A percentile compares a stretch with the other conserved stretches of the same genome.
phyloP scores from a whole-genome alignment of 495 filamentous ascomycete genomes.

The Schizothecium vesticola region DNA sequence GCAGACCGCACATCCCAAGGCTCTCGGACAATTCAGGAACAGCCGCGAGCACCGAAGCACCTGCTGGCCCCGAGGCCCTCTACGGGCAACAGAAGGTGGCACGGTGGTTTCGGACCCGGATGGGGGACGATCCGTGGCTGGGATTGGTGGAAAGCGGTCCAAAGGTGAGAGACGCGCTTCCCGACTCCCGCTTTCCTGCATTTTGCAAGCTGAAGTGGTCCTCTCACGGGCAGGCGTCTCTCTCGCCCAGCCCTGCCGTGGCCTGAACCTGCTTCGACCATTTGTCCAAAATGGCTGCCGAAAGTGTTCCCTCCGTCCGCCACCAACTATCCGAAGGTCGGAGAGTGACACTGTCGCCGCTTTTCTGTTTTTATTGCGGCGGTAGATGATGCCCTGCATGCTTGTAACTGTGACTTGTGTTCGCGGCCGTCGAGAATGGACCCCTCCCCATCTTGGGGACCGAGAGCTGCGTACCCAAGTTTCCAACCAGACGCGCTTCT shows the following conservation, averaged over 20 bases:
- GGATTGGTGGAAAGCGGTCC: background rate
- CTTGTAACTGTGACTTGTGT: background rate
- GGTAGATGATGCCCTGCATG: background rate
- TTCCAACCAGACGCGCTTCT: no score
- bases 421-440: no score
- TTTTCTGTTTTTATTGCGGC: background rate
- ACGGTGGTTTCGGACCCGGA: background rate
- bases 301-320: background rate
- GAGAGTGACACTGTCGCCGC: background rate
- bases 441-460: background rate
- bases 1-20: no score
- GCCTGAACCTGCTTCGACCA: background rate
- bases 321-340: background rate
- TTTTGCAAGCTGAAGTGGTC: background rate
- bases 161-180: background rate
- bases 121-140: background rate
- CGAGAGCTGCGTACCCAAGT: background rate
- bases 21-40: background rate
- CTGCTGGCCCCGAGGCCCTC: no score
- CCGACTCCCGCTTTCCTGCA: background rate
- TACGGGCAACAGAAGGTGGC: no score
- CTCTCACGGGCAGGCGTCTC: no score
- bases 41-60: background rate
- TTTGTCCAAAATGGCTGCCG: background rate
- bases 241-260: no score